Evolutionary conservation across 441 rosid species (phyloP).

Genomic region (Populus tomentosa): DNA sequence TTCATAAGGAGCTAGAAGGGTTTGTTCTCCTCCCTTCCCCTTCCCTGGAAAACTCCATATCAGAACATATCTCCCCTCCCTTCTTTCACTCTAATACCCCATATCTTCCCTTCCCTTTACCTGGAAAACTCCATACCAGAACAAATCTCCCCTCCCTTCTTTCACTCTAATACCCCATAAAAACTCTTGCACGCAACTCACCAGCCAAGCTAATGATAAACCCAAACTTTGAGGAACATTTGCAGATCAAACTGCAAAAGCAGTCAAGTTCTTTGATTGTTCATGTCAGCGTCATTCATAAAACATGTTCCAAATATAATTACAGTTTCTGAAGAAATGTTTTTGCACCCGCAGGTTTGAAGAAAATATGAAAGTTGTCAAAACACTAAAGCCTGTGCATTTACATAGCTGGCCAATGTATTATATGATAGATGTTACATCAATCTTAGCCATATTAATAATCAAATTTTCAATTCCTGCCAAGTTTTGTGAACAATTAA

Average conservation of each 20-base stretch:
- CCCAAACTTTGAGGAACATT: background rate
- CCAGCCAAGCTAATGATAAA: background rate
- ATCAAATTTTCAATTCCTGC: background rate
- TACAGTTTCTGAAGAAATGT: background rate
- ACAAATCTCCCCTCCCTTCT: background rate
- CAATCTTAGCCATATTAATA: background rate
- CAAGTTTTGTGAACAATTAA: background rate
- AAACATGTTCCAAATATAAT: background rate
- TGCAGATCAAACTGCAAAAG: background rate
- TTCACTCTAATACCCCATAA: background rate
- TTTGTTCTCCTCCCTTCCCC: background rate
- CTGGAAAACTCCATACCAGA: background rate
- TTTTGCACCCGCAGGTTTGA: background rate
- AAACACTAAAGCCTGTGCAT: background rate
- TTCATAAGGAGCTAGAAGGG: background rate
- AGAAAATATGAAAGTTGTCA: background rate
- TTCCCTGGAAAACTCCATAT: background rate
- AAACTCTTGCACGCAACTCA: background rate
- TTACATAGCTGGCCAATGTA: background rate
- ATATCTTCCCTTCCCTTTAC: background rate
- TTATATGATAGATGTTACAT: background rate
- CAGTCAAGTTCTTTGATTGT: background rate
- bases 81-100: background rate
- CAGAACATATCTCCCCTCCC: background rate
- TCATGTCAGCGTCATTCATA: background rate